phyloP scores from a whole-genome alignment of 306 rosid genomes.

The Quercus wislizeni region DNA sequence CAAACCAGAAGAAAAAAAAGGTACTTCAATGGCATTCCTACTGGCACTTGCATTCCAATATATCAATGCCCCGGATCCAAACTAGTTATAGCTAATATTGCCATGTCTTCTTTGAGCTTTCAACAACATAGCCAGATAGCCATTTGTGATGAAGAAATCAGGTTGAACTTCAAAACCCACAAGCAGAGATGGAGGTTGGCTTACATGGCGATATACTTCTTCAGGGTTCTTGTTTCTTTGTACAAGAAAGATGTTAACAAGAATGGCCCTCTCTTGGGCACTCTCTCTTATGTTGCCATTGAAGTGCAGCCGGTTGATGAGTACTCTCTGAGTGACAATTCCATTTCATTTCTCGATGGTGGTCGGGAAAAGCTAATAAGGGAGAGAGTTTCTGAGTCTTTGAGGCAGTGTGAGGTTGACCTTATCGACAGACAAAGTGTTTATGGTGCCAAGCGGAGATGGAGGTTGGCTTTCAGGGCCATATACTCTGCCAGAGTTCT shows the following conservation, averaged over 20 bases:
- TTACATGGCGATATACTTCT: conserved; percentile 12
- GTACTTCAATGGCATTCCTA: too few species aligned
- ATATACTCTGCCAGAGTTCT: conserved; percentile 15
- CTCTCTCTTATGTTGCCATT: conserved; percentile 5
- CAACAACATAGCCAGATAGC: background rate
- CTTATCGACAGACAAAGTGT: too few species aligned
- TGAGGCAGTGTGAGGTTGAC: too few species aligned
- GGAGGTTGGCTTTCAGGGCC: conserved; percentile 20
- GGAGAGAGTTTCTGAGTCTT: too few species aligned
- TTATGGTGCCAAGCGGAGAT: background rate
- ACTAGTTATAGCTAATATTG: too few species aligned
- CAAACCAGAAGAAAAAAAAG: too few species aligned
- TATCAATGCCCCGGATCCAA: too few species aligned
- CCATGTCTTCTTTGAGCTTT: background rate
- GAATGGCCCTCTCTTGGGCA: conserved; percentile 5
- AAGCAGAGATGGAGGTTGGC: background rate
- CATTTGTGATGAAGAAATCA: background rate
- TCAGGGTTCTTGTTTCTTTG: conserved; percentile 14
- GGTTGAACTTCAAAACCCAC: background rate
- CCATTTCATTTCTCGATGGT: background rate
- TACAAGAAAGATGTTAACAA: background rate
- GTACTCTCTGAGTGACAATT: background rate
- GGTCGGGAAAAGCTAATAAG: background rate
- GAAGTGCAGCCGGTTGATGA: background rate
- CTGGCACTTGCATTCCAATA: too few species aligned